These are phyloP conservation scores for Cryptococcus sp. DNA, from an alignment of 1,284 basidiomycete genomes.

Conservation along the genomic window DNA sequence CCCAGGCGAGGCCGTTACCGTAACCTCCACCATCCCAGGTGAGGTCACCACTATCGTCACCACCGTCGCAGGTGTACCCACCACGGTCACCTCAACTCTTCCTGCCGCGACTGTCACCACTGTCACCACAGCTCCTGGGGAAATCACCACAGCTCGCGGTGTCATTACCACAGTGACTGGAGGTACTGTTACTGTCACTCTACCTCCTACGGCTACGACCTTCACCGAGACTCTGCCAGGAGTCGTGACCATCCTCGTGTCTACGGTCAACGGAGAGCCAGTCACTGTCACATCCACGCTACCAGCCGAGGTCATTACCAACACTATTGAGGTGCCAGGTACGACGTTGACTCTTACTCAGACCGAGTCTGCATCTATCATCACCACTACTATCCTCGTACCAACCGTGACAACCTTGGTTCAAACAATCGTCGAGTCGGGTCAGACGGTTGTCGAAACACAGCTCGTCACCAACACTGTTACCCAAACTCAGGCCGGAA, in stretches of 20 bases:
- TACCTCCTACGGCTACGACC: neutral
- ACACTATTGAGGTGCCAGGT: neutral
- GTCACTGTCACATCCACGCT: neutral
- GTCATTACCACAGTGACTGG: conserved; percentile 4
- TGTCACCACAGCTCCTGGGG: neutral
- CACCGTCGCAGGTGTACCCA: conserved; percentile 6
- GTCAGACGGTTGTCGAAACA: neutral
- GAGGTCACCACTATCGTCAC: conserved; percentile 2
- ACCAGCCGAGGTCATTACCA: neutral
- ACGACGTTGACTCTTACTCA: conserved; percentile 4
- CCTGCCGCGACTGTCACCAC: neutral
- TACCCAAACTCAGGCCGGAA: neutral
- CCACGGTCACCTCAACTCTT: conserved; percentile 4
- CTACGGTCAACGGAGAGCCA: neutral
- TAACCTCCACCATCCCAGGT: conserved; percentile 4
- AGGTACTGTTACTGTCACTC: neutral
- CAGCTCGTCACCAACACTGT: neutral
- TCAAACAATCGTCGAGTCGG: neutral
- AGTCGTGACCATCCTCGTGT: neutral
- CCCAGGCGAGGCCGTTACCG: conserved; percentile 2
- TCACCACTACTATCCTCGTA: neutral
- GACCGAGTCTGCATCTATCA: neutral
- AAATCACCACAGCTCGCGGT: conserved; percentile 1
- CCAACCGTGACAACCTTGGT: neutral
- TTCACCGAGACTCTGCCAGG: neutral